Conservation (phyloP, 106 monocot species). For the Dactylorhiza incarnata region DNA sequence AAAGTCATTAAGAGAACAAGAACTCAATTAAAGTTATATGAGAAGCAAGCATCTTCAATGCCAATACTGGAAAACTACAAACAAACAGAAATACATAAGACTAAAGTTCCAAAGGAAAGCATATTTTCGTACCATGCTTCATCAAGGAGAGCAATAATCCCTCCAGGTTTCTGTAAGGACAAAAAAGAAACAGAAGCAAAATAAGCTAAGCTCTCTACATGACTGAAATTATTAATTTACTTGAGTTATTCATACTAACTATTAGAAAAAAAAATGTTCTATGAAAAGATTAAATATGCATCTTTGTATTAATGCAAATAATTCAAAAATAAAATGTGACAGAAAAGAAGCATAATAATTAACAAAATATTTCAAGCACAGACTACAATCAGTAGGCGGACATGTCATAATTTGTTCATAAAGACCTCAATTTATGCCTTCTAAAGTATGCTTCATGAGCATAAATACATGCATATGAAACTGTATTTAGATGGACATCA, state of each 20-base stretch:
- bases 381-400: too few species aligned
- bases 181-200: background rate
- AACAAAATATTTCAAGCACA: too few species aligned
- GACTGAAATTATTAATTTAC: background rate
- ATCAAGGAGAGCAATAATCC: slow-evolving; percentile 91
- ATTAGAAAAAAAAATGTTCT: background rate
- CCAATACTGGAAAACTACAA: background rate
- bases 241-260: background rate
- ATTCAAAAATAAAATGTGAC: too few species aligned
- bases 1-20: background rate
- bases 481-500: background rate
- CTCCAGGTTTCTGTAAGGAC: slow-evolving; percentile 82
- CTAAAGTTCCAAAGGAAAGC: background rate
- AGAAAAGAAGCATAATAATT: too few species aligned
- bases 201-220: background rate
- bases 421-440: background rate
- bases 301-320: background rate
- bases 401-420: too few species aligned
- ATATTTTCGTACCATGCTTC: slow-evolving; percentile 81
- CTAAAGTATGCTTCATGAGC: background rate
- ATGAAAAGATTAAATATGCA: background rate
- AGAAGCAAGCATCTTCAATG: background rate
- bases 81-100: slow-evolving; percentile 3
- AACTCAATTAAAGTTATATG: background rate
- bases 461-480: background rate